Conservation (phyloP, 306 rosid species). For the Amphicarpaea edgeworthii region DNA sequence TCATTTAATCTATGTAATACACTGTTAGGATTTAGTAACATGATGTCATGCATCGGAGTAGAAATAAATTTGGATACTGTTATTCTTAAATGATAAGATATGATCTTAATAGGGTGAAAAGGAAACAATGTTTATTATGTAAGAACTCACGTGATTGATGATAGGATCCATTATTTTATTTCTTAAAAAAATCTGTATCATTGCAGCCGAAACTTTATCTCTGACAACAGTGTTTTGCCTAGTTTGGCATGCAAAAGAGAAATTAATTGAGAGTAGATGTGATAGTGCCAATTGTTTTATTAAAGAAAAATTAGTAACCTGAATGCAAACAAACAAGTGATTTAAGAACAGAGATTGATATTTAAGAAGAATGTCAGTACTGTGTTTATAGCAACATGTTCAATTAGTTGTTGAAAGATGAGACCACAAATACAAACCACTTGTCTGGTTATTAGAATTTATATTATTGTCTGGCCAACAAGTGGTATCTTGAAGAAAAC, state of each 20-base stretch:
- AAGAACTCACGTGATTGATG: not conserved
- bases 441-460: slow-evolving; percentile 13
- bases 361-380: slow-evolving; percentile 34
- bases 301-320: slow-evolving; percentile 16
- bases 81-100: not conserved
- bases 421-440: slow-evolving; percentile 23
- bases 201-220: not conserved
- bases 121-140: not conserved
- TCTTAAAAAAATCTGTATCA: not conserved
- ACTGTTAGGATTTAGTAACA: not conserved
- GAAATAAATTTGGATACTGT: not conserved
- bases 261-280: not conserved
- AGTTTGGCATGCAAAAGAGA: not conserved
- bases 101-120: not conserved
- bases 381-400: slow-evolving; percentile 20
- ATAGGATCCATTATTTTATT: slow-evolving; percentile 1
- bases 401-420: slow-evolving; percentile 18
- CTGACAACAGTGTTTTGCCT: not conserved
- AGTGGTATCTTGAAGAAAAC: not conserved
- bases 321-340: not conserved
- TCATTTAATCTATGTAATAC: not conserved
- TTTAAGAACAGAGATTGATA: not conserved
- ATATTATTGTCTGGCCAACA: slow-evolving; percentile 1
- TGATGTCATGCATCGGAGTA: not conserved
- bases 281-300: not conserved